Conservation (phyloP, 2,329 filamentous ascomycete genomes). For the Cordyceps cateniannulata region DNA sequence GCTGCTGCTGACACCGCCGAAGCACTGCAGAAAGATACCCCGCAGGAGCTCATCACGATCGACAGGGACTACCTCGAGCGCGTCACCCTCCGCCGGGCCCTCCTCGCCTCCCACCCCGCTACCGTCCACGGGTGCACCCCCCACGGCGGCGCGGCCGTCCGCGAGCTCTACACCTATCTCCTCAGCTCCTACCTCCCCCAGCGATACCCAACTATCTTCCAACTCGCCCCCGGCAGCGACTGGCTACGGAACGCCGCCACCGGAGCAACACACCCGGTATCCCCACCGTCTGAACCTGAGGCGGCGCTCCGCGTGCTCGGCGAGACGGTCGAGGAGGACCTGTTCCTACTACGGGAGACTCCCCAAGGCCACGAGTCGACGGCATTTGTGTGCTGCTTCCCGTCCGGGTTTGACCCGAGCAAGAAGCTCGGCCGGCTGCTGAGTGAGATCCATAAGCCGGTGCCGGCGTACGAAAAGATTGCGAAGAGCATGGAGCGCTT, state of each 20-base stretch:
- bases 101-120: conserved; percentile 32
- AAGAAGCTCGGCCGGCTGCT: conserved; percentile 43
- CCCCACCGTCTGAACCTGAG: conserved; percentile 21
- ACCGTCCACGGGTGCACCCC: conserved; percentile 38
- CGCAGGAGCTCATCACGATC: conserved; percentile 46
- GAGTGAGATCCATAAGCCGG: conserved; percentile 43
- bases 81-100: conserved; percentile 31
- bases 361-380: conserved; percentile 35
- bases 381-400: conserved; percentile 47
- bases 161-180: conserved; percentile 43
- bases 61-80: conserved; percentile 44
- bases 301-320: conserved; percentile 35
- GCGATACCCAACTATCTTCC: conserved; percentile 44
- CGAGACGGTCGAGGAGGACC: conserved; percentile 49
- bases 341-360: conserved; percentile 42
- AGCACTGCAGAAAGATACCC: conserved; percentile 37
- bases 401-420: conserved; percentile 45
- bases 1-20: background rate
- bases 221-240: conserved; percentile 28
- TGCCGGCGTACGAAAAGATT: conserved; percentile 49
- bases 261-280: background rate
- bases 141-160: conserved; percentile 33
- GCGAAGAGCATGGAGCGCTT: conserved; percentile 49
- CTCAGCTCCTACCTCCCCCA: conserved; percentile 39
- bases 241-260: conserved; percentile 26